phyloP scores from a whole-genome alignment of 768 basidiomycete species.

The Pholiota molesta region DNA sequence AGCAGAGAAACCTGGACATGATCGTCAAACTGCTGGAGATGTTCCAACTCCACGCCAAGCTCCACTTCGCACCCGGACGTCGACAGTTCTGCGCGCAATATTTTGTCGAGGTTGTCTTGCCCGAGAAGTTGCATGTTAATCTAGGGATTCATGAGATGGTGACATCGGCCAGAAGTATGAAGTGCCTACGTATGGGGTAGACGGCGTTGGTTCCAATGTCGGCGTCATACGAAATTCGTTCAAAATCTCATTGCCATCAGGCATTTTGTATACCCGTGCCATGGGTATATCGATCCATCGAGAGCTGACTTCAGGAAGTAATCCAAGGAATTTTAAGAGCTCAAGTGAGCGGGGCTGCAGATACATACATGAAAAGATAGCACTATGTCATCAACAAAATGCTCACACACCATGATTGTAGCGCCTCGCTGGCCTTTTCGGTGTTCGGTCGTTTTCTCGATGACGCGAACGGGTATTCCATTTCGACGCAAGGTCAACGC shows the following conservation, averaged over 20 bases:
- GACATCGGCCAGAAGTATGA: too few species aligned
- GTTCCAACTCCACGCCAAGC: conserved; percentile 42
- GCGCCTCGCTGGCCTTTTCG: conserved; percentile 33
- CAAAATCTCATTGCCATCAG: background rate
- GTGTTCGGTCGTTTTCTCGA: conserved; percentile 41
- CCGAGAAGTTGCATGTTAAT: conserved; percentile 24
- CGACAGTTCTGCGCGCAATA: conserved; percentile 35
- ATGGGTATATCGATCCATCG: background rate
- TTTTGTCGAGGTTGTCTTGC: conserved; percentile 36
- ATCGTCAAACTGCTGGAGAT: conserved; percentile 40
- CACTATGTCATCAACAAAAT: background rate
- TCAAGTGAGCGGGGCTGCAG: conserved; percentile 7
- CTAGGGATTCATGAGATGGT: background rate
- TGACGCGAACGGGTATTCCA: conserved; percentile 49
- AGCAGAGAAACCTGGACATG: conserved; percentile 38
- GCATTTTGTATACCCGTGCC: background rate
- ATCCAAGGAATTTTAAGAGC: conserved; percentile 5
- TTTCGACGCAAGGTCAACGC: conserved; percentile 44
- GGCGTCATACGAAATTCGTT: background rate
- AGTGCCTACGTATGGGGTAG: background rate
- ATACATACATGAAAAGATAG: background rate
- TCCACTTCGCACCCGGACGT: conserved; percentile 39
- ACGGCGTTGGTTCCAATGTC: background rate
- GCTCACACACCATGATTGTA: conserved; percentile 1
- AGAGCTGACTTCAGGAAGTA: background rate